Evolutionary conservation across 176 grass and related monocot species (phyloP), one percentile per base, ranked within the genome.

Genomic region (Cocos nucifera): DNA sequence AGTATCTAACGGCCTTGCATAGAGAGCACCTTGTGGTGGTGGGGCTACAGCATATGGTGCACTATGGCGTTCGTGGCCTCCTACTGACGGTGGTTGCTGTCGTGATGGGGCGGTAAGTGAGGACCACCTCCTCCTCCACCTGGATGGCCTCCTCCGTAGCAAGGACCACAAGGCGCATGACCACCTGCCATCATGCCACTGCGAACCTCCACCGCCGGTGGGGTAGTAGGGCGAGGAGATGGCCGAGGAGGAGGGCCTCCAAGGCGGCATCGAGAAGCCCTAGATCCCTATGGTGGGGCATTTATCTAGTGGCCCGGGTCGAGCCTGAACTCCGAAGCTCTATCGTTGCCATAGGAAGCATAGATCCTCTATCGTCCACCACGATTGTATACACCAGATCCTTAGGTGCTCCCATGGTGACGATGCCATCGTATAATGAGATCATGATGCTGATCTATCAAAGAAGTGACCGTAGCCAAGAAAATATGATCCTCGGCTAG

Each of bases 1-100:
- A 72, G 57, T 72, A 72, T 61, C 49, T 61, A 16, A 72, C 57
- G n/a, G 69, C 69, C 49, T 72, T 72, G 58, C 69, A 72, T 21
- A 48, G 69, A 17, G 69, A 27, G n/a, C 69, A 72, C 69, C 69
- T 60, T n/a, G 25, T 72, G 23, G 69, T 72, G 10, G 69, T 72
- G n/a, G 57, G 58, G 57, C 22, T 32, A 4, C 19, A 19, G 69
- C 69, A 72, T 4, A 72, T 17, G 10, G 58, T 57, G 16, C 69
- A 72, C 44, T 51, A 17, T 10, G 7, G 17, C 18, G 5, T 29
- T 17, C 3, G 14, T 49, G 15, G 56, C 56, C 6, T 12, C 30
- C 24, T 15, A 48, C 16, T 17, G 57, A 4, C 24, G 44, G 0
- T 52, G 4, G 32, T 25, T 4, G 55, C 5, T 15, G 48, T 17